Conservation (phyloP, 2,329 filamentous ascomycete genomes). For the Ilyonectria robusta region DNA sequence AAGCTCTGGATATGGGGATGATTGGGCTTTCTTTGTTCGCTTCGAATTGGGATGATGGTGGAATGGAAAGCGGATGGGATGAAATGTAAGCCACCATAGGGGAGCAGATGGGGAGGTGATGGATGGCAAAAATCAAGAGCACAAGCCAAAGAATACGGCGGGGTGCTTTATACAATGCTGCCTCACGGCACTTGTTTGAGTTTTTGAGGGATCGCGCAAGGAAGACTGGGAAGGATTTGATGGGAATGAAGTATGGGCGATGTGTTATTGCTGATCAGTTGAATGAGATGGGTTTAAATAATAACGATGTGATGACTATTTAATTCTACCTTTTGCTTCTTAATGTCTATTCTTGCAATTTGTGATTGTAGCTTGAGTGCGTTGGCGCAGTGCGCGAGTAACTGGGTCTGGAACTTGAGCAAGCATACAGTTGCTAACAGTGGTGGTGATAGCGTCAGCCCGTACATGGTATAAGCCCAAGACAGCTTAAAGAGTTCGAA, state of each 20-base stretch:
- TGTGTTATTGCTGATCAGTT: constrained; percentile 38
- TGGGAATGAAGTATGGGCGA: constrained; percentile 18
- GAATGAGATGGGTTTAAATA: constrained; percentile 33
- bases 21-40: constrained; percentile 6
- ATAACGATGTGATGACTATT: constrained; percentile 21
- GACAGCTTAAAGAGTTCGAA: constrained; percentile 12
- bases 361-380: background rate
- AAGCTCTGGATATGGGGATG: constrained; percentile 19
- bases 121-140: constrained; percentile 37
- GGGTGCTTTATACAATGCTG: constrained; percentile 59
- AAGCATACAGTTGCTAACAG: background rate
- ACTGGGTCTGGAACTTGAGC: background rate
- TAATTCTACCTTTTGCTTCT: background rate
- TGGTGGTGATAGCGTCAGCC: background rate
- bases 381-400: background rate
- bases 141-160: constrained; percentile 37
- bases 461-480: background rate
- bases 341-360: background rate
- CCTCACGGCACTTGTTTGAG: constrained; percentile 62
- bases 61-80: constrained; percentile 2
- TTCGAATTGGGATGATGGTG: constrained; percentile 24
- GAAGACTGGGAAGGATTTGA: constrained; percentile 4
- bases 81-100: constrained; percentile 23
- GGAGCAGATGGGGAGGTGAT: constrained; percentile 28
- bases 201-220: constrained; percentile 31